A percentile compares a stretch with the other conserved stretches of the same genome.
Evolutionary conservation across 768 basidiomycete genomes (phyloP).

Genomic region (Suillus discolor): DNA sequence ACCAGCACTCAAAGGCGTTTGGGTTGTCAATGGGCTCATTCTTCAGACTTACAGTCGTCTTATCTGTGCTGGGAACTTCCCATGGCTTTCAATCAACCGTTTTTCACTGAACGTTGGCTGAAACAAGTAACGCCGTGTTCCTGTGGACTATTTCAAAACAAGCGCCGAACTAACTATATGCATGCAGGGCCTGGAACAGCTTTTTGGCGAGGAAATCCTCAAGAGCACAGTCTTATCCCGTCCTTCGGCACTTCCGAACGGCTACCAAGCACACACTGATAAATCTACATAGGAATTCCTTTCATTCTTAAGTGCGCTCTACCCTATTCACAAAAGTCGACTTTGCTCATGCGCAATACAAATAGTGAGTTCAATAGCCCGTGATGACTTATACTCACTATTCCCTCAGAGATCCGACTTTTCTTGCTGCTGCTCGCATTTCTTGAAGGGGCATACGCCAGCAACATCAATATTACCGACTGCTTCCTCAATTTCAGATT

Average conservation of each 20-base stretch:
- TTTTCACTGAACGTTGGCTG: background rate
- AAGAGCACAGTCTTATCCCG: background rate
- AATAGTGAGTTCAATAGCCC: background rate
- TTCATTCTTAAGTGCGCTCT: background rate
- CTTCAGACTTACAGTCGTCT: background rate
- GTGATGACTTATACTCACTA: background rate
- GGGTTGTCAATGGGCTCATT: background rate
- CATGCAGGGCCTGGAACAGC: background rate
- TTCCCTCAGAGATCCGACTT: background rate
- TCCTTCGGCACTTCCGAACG: background rate
- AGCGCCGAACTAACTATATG: background rate
- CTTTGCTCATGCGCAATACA: background rate
- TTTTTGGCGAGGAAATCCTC: background rate
- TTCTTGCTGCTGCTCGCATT: background rate
- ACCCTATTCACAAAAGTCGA: background rate
- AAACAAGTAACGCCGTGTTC: background rate
- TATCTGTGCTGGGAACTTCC: background rate
- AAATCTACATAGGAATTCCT: background rate
- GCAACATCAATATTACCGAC: constrained; percentile 10
- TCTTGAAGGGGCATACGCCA: background rate
- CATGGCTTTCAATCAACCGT: background rate
- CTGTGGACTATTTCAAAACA: background rate
- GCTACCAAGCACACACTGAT: background rate
- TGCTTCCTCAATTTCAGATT: constrained; percentile 14
- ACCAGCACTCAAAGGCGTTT: background rate